Conservation (phyloP, 2,329 filamentous ascomycete species). For the Paecilomyces dactylethromorphus region DNA sequence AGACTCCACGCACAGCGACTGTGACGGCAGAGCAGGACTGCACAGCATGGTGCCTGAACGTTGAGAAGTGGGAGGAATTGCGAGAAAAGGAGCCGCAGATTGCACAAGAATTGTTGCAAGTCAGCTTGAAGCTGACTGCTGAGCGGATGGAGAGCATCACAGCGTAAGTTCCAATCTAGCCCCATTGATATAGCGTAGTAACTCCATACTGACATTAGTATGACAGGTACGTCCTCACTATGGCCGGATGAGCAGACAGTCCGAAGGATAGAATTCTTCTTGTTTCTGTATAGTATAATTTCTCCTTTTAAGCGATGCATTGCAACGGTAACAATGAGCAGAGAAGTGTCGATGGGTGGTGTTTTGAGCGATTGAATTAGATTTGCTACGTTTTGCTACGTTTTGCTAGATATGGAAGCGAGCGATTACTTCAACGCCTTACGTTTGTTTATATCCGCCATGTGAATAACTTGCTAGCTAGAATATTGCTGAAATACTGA, state of each 20-base stretch:
- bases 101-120: slow-evolving; percentile 73
- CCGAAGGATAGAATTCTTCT: background rate
- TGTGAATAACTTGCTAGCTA: too few relatives aligned
- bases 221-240: slow-evolving; percentile 26
- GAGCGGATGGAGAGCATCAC: slow-evolving; percentile 78
- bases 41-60: slow-evolving; percentile 74
- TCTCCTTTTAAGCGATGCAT: background rate
- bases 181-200: slow-evolving; percentile 5
- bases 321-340: background rate
- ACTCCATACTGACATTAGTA: background rate
- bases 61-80: slow-evolving; percentile 63
- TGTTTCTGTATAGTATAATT: slow-evolving; percentile 1
- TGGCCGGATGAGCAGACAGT: slow-evolving; percentile 18
- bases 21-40: slow-evolving; percentile 76
- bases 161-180: slow-evolving; percentile 35
- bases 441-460: background rate
- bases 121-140: slow-evolving; percentile 88
- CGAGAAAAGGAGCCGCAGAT: slow-evolving; percentile 69
- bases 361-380: background rate
- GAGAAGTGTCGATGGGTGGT: background rate
- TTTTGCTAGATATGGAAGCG: too few relatives aligned
- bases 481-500: too few relatives aligned
- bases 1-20: slow-evolving; percentile 79
- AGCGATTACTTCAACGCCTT: background rate
- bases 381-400: background rate